A percentile compares a stretch with the other conserved stretches of the same genome.
Evolutionary conservation across 176 grass and related monocot genomes (phyloP).

Genomic region (Pontederia crassipes): DNA sequence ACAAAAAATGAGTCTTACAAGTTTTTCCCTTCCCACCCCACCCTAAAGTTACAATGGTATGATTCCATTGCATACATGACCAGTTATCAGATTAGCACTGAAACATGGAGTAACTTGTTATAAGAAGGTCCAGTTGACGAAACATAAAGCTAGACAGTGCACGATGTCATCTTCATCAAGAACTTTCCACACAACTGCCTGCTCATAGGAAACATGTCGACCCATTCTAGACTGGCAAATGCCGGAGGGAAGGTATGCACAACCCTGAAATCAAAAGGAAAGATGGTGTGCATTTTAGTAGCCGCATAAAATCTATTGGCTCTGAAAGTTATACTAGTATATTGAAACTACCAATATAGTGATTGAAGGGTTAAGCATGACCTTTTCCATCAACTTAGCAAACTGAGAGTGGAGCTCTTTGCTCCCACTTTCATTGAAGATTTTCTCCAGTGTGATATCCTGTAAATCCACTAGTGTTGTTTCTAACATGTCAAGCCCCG

Average conservation of each 20-base stretch:
- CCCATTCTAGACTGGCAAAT: slow-evolving; percentile 90
- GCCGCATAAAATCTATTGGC: not conserved
- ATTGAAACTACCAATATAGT: not conserved
- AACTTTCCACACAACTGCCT: slow-evolving; percentile 82
- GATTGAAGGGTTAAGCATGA: not conserved
- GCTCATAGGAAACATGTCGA: slow-evolving; percentile 76
- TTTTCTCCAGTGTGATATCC: slow-evolving; percentile 90
- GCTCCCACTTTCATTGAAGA: slow-evolving; percentile 69
- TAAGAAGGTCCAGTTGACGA: slow-evolving; percentile 88
- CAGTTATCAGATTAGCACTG: too few relatives aligned
- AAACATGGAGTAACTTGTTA: slow-evolving; percentile 1
- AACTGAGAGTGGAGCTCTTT: slow-evolving; percentile 55
- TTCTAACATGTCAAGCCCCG: slow-evolving; percentile 96
- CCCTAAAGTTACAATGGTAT: too few relatives aligned
- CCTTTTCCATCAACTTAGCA: slow-evolving; percentile 94
- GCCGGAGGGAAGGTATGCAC: slow-evolving; percentile 60
- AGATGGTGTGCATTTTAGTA: not conserved
- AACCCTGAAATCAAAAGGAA: slow-evolving; percentile 38
- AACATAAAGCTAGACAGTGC: slow-evolving; percentile 89
- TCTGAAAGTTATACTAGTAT: not conserved
- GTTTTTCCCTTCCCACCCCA: too few relatives aligned
- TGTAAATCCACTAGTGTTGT: slow-evolving; percentile 84
- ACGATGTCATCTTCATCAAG: slow-evolving; percentile 45
- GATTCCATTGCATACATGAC: too few relatives aligned
- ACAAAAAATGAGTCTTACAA: too few relatives aligned